phyloP scores from a whole-genome alignment of 441 rosid species.

The Syzygium syzygioides region DNA sequence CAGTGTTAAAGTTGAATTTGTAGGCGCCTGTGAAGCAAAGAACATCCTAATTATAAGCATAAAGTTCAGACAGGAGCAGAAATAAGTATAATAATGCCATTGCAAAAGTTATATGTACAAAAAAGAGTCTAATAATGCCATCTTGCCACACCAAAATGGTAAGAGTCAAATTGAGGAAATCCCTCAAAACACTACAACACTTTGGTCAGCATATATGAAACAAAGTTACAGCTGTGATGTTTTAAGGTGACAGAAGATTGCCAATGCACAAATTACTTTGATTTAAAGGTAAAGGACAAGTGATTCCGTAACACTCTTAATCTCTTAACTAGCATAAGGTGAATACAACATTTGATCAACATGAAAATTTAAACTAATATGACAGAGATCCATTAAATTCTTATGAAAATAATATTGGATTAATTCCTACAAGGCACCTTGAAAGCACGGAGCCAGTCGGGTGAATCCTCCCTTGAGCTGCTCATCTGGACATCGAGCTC shows the following conservation, averaged over 20 bases:
- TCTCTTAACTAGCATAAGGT: background rate
- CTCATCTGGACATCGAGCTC: slow-evolving; percentile 31
- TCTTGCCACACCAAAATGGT: background rate
- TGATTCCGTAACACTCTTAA: background rate
- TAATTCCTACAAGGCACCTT: slow-evolving; percentile 23
- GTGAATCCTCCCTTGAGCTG: slow-evolving; percentile 73
- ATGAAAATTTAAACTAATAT: background rate
- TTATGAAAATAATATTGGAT: background rate
- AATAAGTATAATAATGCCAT: background rate
- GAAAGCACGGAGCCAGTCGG: slow-evolving; percentile 80
- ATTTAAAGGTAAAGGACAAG: background rate
- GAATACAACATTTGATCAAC: background rate
- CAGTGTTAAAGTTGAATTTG: slow-evolving; percentile 30
- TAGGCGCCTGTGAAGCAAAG: slow-evolving; percentile 49
- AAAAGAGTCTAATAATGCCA: background rate
- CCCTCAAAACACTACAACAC: background rate
- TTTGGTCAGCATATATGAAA: background rate
- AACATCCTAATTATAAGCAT: background rate
- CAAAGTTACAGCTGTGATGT: background rate
- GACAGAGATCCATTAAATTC: background rate
- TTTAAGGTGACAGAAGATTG: background rate
- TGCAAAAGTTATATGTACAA: background rate
- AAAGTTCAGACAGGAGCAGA: background rate
- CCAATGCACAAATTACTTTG: background rate
- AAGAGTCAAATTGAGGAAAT: background rate